These are phyloP conservation scores for Boletus fagicola DNA, from an alignment of 768 basidiomycete genomes.

Conservation along the genomic window DNA sequence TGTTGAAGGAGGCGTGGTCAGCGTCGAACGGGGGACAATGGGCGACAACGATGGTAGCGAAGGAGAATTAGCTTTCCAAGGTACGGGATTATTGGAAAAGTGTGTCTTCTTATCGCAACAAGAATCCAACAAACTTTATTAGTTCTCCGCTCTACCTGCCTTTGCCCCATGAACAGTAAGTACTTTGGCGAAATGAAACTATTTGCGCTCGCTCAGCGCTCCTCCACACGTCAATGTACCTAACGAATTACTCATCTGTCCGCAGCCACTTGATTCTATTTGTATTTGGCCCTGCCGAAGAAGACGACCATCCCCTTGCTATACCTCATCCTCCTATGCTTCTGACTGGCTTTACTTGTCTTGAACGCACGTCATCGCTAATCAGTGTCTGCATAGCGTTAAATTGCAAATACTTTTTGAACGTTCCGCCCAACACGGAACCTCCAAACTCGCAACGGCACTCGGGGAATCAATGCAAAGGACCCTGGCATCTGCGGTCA, in stretches of 20 bases:
- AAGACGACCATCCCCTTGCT: background rate
- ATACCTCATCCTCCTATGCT: background rate
- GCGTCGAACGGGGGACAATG: conserved; percentile 23
- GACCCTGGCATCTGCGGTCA: background rate
- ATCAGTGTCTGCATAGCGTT: background rate
- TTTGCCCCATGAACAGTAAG: conserved; percentile 10
- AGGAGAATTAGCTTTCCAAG: background rate
- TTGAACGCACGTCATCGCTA: background rate
- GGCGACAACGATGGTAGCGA: conserved; percentile 22
- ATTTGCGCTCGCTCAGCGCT: conserved; percentile 12
- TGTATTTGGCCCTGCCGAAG: background rate
- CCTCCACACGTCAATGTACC: conserved; percentile 24
- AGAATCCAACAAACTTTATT: conserved; percentile 19
- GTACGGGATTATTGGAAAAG: conserved; percentile 13
- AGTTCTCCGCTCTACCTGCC: conserved; percentile 27
- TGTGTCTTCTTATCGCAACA: conserved; percentile 28
- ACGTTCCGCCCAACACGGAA: too few species aligned
- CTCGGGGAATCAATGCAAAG: background rate
- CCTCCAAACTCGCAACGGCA: background rate
- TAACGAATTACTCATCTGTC: conserved; percentile 28
- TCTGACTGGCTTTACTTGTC: background rate
- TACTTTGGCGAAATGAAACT: conserved; percentile 26
- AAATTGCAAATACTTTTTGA: background rate
- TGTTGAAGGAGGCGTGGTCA: conserved; percentile 26
- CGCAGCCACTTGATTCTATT: conserved; percentile 14